Conservation (phyloP, 345 rosid species). For the Litchi chinensis region DNA sequence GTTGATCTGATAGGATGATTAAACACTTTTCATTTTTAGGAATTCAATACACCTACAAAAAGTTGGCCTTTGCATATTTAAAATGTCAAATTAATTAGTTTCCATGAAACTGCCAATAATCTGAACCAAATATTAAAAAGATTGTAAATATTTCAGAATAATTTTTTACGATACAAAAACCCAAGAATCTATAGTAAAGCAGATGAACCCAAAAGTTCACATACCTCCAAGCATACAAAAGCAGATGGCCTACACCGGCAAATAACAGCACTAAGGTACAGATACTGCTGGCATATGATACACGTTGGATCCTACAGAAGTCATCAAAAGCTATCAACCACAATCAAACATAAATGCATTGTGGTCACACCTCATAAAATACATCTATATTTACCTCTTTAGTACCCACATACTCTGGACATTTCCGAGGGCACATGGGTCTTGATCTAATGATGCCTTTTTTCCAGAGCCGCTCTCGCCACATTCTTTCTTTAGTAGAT, state of each 20-base stretch:
- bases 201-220: constrained; percentile 13
- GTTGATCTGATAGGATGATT: neutral
- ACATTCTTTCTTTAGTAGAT: constrained; percentile 63
- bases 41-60: neutral
- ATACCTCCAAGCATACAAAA: constrained; percentile 90
- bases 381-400: constrained; percentile 66
- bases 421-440: constrained; percentile 64
- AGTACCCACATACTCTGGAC: constrained; percentile 78
- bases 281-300: constrained; percentile 86
- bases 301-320: constrained; percentile 82
- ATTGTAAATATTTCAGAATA: neutral
- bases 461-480: constrained; percentile 88
- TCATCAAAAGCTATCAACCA: constrained; percentile 24
- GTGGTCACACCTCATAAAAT: neutral
- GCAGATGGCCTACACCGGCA: constrained; percentile 84
- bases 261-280: constrained; percentile 79
- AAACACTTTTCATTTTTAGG: neutral
- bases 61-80: neutral
- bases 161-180: neutral
- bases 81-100: neutral
- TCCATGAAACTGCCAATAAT: neutral
- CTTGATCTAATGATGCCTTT: constrained; percentile 80
- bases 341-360: neutral
- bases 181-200: neutral
- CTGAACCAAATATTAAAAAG: neutral